Base-by-base conservation (phyloP, 1,139 yeast species). In the Scheffersomyces illinoinensis region DNA sequence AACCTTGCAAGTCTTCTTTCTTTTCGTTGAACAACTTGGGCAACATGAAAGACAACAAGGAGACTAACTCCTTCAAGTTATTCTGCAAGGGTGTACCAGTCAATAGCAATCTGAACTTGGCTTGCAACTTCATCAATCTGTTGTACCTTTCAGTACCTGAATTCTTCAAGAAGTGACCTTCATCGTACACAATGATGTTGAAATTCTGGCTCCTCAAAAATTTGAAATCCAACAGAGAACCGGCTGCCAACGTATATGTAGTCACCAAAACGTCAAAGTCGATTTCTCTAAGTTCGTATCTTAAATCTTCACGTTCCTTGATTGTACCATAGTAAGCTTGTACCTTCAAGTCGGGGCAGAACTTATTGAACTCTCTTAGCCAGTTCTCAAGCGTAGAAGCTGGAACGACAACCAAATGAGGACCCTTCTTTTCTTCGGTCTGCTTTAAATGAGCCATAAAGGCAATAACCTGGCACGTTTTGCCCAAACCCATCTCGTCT, bases 31-130 rank as follows among this genome's bases (percentile, higher is more conserved):
- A 95, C 53, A 93, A 78, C 26, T 84, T 77, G 0, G 99, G 99
- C 68, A 96, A 78, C 76, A 96, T 95, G 69, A 95, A 95, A 54
- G 97, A 92, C 61, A 95, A 80, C 60, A 95, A 78, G 0, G 98
- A 93, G 64, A 96, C 93, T 61, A 95, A 82, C 71, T 95, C 99
- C 68, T 88, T 86, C 68, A 95, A 79, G 70, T 95, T 95, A 71
- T 95, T 95, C 70, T 95, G 99, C 60, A 96, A 79, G 7, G 99
- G 99, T 0, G 99, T 95, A 73, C 99, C 99, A 0, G 99, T 95
- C 62, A 95, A 82, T 56, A 95, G 75, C 52, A 96, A 76, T 66
- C 99, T 83, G 75, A 95, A 96, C 26, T 85, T 83, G 0, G 96
- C 98, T 59, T 81, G 84, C 53, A 95, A 78, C 68, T 86, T 86